Evolutionary conservation across 2,329 filamentous ascomycete genomes (phyloP).

Genomic region (Aspergillus sojae): DNA sequence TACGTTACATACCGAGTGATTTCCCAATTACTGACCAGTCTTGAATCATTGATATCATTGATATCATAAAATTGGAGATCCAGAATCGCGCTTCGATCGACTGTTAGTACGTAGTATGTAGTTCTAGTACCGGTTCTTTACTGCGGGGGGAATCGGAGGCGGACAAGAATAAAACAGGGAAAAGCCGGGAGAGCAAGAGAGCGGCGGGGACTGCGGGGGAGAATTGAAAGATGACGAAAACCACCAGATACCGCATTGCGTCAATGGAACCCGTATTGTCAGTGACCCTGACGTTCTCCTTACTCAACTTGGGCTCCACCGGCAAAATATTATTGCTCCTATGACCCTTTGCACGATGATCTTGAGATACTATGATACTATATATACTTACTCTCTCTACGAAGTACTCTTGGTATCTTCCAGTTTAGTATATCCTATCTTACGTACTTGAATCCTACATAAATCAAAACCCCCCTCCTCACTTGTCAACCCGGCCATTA

Average conservation of each 20-base stretch:
- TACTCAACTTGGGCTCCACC: conserved; percentile 2
- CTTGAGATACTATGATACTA: not conserved
- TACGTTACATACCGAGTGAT: no score
- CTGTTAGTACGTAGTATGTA: no score
- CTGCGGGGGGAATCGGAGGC: conserved; percentile 26
- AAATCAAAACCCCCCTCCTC: not conserved
- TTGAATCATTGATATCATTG: not conserved
- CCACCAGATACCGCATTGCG: conserved; percentile 14
- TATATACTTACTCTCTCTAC: not conserved
- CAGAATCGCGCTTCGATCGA: not conserved
- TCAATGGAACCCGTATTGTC: conserved; percentile 9
- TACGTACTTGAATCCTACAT: not conserved
- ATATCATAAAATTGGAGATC: not conserved
- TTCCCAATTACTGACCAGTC: no score
- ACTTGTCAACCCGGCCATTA: not conserved
- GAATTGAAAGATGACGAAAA: not conserved
- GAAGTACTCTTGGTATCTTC: no score
- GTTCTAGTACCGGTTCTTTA: not conserved
- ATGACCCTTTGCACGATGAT: not conserved
- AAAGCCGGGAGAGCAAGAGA: conserved; percentile 18
- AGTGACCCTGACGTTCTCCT: not conserved
- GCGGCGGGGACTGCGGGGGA: conserved; percentile 16
- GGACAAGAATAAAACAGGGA: conserved; percentile 21
- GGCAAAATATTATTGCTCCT: conserved; percentile 6
- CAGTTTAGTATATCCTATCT: not conserved